Evolutionary conservation across 495 filamentous ascomycete species (phyloP).

Genomic region (Lindgomyces ingoldianus): DNA sequence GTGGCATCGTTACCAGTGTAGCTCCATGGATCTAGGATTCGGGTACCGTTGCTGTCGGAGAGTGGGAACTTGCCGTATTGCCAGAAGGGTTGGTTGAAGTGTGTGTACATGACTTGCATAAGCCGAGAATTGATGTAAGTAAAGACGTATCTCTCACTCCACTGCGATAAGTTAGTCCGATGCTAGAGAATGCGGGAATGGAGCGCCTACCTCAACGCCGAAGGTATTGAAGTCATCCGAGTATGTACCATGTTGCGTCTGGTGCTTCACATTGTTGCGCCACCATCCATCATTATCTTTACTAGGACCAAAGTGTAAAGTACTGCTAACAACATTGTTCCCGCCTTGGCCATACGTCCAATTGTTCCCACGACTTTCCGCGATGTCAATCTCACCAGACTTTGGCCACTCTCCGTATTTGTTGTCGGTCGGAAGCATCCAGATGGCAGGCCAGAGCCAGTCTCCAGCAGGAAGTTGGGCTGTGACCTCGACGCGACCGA

Average conservation of each 20-base stretch:
- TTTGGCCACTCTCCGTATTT: constrained; percentile 76
- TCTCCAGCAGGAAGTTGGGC: constrained; percentile 74
- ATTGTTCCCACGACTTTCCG: constrained; percentile 78
- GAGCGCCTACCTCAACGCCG: constrained; percentile 59
- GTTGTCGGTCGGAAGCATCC: constrained; percentile 78
- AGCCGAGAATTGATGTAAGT: constrained; percentile 81
- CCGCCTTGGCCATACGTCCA: constrained; percentile 71
- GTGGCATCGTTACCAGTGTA: constrained; percentile 62
- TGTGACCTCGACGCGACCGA: constrained; percentile 77
- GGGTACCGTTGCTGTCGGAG: constrained; percentile 67
- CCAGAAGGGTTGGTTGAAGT: constrained; percentile 74
- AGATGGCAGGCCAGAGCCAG: constrained; percentile 91
- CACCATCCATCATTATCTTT: constrained; percentile 66
- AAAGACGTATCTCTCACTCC: constrained; percentile 85
- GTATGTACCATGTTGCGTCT: constrained; percentile 76
- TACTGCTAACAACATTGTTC: constrained; percentile 78
- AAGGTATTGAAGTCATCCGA: constrained; percentile 67
- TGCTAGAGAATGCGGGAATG: neutral
- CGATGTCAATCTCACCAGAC: constrained; percentile 85
- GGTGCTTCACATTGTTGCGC: constrained; percentile 73
- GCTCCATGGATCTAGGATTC: constrained; percentile 66
- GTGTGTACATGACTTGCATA: constrained; percentile 75
- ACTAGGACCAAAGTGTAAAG: constrained; percentile 78
- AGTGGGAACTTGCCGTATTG: constrained; percentile 71
- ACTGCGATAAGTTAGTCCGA: constrained; percentile 41